Conservation (phyloP, 345 rosid genomes). For the Hirschfeldia incana region DNA sequence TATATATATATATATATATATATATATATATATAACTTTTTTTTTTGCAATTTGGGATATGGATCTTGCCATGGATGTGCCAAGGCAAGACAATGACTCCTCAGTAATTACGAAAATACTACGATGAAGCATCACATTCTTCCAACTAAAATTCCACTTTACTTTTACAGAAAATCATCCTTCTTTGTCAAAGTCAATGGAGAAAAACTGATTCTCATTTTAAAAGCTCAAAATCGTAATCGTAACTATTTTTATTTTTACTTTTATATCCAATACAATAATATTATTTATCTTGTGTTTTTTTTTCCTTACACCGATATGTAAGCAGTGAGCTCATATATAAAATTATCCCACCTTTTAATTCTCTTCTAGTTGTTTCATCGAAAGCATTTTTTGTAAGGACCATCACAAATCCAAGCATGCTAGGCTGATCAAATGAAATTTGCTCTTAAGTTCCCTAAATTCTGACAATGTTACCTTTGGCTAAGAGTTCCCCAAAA, state of each 20-base stretch:
- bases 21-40: no score
- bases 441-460: no score
- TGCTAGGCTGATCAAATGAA: no score
- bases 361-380: no score
- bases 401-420: no score
- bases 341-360: no score
- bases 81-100: conserved; percentile 17
- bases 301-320: no score
- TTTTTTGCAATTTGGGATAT: neutral
- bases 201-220: neutral
- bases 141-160: neutral
- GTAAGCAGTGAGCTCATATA: no score
- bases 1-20: no score
- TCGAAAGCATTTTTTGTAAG: no score
- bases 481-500: neutral
- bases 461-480: neutral
- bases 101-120: conserved; percentile 1
- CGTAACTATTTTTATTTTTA: neutral
- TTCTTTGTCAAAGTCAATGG: neutral
- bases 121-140: neutral
- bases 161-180: neutral
- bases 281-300: neutral
- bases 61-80: conserved; percentile 25
- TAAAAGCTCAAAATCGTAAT: neutral
- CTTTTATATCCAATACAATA: neutral